Evolutionary conservation across 2,329 filamentous ascomycete genomes (phyloP), one percentile per base, ranked within the genome.

Genomic region (Alternaria incomplexa): DNA sequence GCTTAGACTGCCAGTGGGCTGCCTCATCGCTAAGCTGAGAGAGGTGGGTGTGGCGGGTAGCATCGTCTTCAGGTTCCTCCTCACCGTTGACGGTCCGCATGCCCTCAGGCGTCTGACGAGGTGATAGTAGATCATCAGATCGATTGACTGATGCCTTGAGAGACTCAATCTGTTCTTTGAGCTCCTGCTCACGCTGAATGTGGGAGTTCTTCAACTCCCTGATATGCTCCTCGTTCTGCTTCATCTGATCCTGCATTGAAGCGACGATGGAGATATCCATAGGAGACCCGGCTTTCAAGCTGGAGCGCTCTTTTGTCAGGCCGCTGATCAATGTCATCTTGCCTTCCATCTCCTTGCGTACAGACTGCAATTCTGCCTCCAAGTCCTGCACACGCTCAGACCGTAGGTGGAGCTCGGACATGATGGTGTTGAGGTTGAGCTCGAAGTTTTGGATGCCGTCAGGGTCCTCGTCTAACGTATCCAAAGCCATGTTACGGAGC

Each of bases 281-380:
- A 8, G 93, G 91, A 23, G 91, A 91, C 3, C 86, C 85, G 78
- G 85, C 87, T 77, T 95, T 93, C 82, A 97, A 86, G 81, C 93
- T 97, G 4, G 93, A 95, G 62, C 96, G 87, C 80, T 99, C 96
- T 57, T 96, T 90, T 4, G 96, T 97, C 66, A 99, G 85, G 7
- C 96, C 96, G 28, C 93, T 93, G 71, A 99, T 98, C 76, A 99
- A 94, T 28, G 93, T 92, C 85, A 95, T 93, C 87, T 99, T 99
- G 66, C 88, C 90, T 77, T 99, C 96, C 91, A 98, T 97, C 80
- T 99, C 96, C 83, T 93, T 97, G 83, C 93, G 96, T 22, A 93
- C 88, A 5, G 89, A 90, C 25, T 89, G 85, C 60, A 97, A 88
- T 70, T 97, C 95, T 6, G 89, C 89, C 79, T 99, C 96, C 13